Evolutionary conservation across 1,284 basidiomycete species (phyloP).

Genomic region (Pholiota adiposa): DNA sequence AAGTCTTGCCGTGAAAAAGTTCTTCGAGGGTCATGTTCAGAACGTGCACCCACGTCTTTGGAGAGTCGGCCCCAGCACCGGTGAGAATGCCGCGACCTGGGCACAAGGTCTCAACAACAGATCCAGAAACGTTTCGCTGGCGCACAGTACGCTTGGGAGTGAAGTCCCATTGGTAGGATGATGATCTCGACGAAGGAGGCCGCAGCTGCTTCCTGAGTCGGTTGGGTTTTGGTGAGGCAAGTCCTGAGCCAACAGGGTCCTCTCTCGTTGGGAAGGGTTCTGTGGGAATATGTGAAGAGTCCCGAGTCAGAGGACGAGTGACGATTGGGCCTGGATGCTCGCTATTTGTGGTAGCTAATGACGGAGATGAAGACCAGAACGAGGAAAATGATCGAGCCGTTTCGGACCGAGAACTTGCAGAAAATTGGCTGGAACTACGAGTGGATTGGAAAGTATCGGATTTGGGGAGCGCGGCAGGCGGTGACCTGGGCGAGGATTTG

Average conservation of each 20-base stretch:
- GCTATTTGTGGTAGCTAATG: slow-evolving; percentile 14
- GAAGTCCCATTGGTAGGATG: slow-evolving; percentile 14
- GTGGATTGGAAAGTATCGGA: slow-evolving; percentile 10
- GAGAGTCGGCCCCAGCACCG: slow-evolving; percentile 22
- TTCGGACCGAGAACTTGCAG: slow-evolving; percentile 5
- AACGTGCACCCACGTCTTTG: slow-evolving; percentile 28
- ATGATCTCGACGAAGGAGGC: slow-evolving; percentile 13
- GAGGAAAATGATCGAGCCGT: slow-evolving; percentile 10
- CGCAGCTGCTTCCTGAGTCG: slow-evolving; percentile 28
- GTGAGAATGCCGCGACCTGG: slow-evolving; percentile 24
- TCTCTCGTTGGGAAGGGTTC: slow-evolving; percentile 3
- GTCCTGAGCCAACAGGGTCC: slow-evolving; percentile 5
- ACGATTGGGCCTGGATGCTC: slow-evolving; percentile 7
- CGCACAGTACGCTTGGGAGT: slow-evolving; percentile 20
- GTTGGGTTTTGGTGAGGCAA: slow-evolving; percentile 20
- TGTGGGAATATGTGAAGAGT: slow-evolving; percentile 3
- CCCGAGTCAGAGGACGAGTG: slow-evolving; percentile 8
- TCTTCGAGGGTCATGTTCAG: slow-evolving; percentile 31
- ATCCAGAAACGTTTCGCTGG: slow-evolving; percentile 9
- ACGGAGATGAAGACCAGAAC: slow-evolving; percentile 15
- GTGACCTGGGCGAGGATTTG: slow-evolving; percentile 21
- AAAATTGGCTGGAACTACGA: slow-evolving; percentile 5
- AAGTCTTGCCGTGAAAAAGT: slow-evolving; percentile 27
- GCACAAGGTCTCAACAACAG: slow-evolving; percentile 22
- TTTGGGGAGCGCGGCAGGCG: slow-evolving; percentile 15